Base-by-base conservation (phyloP, 2,329 filamentous ascomycete species). In the Aspergillus sp. region DNA sequence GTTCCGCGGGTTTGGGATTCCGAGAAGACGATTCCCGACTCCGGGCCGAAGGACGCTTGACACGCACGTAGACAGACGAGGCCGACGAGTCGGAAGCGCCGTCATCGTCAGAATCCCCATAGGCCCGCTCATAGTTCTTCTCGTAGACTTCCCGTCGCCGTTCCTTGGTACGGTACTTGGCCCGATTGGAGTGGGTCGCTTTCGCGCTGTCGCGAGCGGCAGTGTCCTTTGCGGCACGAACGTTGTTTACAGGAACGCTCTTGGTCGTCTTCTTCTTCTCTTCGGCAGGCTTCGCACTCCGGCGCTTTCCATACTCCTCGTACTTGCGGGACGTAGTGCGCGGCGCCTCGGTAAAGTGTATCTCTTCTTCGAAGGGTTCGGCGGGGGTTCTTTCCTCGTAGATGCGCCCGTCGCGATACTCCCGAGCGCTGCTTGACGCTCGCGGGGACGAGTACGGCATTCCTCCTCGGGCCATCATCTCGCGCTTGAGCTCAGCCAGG, bases 401-500 rank as follows among this genome's bases (percentile, higher is more conserved):
- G 45, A 76, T 66, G 11, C 70, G 74, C 12, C 77, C 77, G 52
- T 76, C 73, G 54, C 78, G 75, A 61, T 71, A 76, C 64, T 80
- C 77, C 7, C 75, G 75, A 36, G 67, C 54, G 51, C 64, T 64
- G 22, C 62, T 59, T 14, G 36, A 42, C 24, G 67, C 59, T 50
- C 67, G 62, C 24, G 62, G 49, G 2, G 65, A 53, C 11, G 61
- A 53, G 20, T 42, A 42, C 55, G 54, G 42, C 46, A 65, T 53
- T 54, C 67, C 69, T 53, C 63, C 70, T 75, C 84, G 77, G 75
- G 85, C 65, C 67, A 81, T 75, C 61, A 80, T 76, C 65, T 87
- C 81, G 63, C 77, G 86, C 71, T 84, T 84, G 69, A 91, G 77
- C 72, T 88, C 85, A 54, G 85, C 85, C 63, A 93, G 75, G 68